phyloP scores from a whole-genome alignment of 2,329 filamentous ascomycete species.

The Cladosporium sp. region DNA sequence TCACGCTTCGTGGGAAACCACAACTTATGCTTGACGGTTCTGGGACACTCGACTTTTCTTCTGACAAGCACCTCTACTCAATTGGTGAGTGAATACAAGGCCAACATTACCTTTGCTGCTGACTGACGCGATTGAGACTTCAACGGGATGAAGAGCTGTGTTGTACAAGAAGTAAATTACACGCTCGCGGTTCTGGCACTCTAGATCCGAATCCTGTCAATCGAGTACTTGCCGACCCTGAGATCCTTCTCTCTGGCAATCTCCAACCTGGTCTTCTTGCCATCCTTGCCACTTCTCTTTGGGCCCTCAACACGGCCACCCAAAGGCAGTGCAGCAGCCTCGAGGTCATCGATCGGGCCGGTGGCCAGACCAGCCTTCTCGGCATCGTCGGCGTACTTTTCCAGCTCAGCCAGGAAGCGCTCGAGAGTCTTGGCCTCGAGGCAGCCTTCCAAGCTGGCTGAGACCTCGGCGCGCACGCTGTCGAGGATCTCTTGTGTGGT shows the following conservation, averaged over 20 bases:
- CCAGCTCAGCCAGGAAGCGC: conserved; percentile 64
- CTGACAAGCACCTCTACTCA: no score
- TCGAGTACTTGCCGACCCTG: conserved; percentile 77
- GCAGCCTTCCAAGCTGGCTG: conserved; percentile 69
- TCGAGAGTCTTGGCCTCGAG: conserved; percentile 67
- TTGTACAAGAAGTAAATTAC: conserved; percentile 12
- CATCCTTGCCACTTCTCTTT: conserved; percentile 38
- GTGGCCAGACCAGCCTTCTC: conserved; percentile 43
- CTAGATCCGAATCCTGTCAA: conserved; percentile 64
- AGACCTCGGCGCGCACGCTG: conserved; percentile 67
- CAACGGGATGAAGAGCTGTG: background rate
- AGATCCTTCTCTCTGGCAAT: conserved; percentile 75
- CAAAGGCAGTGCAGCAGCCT: conserved; percentile 61
- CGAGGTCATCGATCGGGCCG: conserved; percentile 42
- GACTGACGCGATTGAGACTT: no score
- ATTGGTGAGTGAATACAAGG: no score
- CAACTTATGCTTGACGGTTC: no score
- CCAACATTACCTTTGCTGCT: no score
- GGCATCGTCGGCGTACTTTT: conserved; percentile 51
- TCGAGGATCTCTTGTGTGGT: conserved; percentile 65
- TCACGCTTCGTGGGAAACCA: no score
- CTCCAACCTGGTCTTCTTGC: conserved; percentile 69
- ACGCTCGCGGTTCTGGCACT: background rate
- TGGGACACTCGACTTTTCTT: no score
- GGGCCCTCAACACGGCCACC: conserved; percentile 61